Evolutionary conservation across 2,329 filamentous ascomycete genomes (phyloP).

Genomic region (Gremmenia infestans): DNA sequence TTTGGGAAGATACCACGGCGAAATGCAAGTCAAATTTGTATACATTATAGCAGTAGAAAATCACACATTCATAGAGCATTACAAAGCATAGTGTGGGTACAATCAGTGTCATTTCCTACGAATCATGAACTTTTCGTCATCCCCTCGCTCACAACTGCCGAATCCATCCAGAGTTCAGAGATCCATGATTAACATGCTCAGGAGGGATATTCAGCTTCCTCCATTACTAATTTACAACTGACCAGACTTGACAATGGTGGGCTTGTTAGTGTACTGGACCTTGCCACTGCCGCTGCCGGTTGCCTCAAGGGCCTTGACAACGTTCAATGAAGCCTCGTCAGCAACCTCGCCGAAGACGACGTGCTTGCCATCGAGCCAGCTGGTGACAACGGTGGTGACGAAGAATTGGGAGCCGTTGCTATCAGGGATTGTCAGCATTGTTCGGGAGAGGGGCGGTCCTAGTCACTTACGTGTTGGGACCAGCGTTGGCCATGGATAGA

Average conservation of each 20-base stretch:
- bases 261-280: conserved; percentile 51
- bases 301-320: conserved; percentile 59
- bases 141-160: conserved; percentile 11
- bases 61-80: not conserved
- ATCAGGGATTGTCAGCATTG: conserved; percentile 47
- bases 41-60: not conserved
- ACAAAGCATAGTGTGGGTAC: conserved; percentile 3
- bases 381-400: conserved; percentile 86
- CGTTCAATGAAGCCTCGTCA: conserved; percentile 35
- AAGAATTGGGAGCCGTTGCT: conserved; percentile 99
- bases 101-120: conserved; percentile 21
- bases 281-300: conserved; percentile 51
- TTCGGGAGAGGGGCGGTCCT: conserved; percentile 52
- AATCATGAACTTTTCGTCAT: conserved; percentile 23
- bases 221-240: conserved; percentile 36
- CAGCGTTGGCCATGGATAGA: conserved; percentile 93
- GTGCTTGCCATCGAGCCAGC: conserved; percentile 79
- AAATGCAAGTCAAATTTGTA: conserved; percentile 4
- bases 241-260: conserved; percentile 53
- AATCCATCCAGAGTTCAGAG: conserved; percentile 3
- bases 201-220: conserved; percentile 9
- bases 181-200: conserved; percentile 8
- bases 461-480: conserved; percentile 78
- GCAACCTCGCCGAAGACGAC: conserved; percentile 79
- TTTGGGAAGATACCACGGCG: conserved; percentile 30